Evolutionary conservation across 495 filamentous ascomycete genomes (phyloP), one percentile per base, ranked within the genome.

Genomic region (Amphirosellinia nigrospora): DNA sequence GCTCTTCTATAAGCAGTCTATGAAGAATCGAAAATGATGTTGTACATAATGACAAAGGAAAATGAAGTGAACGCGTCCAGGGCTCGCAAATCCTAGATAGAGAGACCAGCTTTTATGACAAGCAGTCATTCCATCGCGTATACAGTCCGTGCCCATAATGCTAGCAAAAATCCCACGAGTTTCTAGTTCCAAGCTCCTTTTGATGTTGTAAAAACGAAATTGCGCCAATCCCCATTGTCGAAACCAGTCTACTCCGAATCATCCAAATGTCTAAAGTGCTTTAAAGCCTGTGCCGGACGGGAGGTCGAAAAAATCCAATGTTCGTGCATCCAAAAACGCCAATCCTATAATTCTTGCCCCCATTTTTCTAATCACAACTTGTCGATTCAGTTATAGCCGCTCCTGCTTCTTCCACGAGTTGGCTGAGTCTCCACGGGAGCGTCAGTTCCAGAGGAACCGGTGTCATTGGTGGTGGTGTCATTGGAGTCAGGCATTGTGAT

Each of bases 401-500:
- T 71, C 34, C 69, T 50, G 63, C 69, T 71, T 23, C 69, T 50
- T n/a, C 69, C 69, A 23, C 69, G 61, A 1, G 66, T 69, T 32
- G 66, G 28, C 11, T 64, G 68, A 34, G 53, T 34, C 62, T 71
- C 69, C 2, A 53, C 3, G 6, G 69, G 8, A 41, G 53, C 26
- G 21, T 39, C 62, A 30, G 69, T 19, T 39, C 53, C 55, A 26
- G 69, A 53, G 3, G 69, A 66, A 11, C 69, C 62, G 21, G 69
- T 61, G 21, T 71, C 69, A 36, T 58, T 66, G 50, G 69, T 59
- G 36, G 62, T 53, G 34, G 60, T 58, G 39, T 64, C 61, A 60
- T 64, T 61, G 6, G 69, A 65, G 61, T 71, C 69, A 61, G 69
- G 69, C 69, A 71, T 71, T 30, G 45, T 61, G 69, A 43, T 15